Percentiles rank a stretch among this genome's conserved stretches.
Evolutionary conservation across 2,329 filamentous ascomycete species (phyloP).

Genomic region (Lasiodiplodia citricola): DNA sequence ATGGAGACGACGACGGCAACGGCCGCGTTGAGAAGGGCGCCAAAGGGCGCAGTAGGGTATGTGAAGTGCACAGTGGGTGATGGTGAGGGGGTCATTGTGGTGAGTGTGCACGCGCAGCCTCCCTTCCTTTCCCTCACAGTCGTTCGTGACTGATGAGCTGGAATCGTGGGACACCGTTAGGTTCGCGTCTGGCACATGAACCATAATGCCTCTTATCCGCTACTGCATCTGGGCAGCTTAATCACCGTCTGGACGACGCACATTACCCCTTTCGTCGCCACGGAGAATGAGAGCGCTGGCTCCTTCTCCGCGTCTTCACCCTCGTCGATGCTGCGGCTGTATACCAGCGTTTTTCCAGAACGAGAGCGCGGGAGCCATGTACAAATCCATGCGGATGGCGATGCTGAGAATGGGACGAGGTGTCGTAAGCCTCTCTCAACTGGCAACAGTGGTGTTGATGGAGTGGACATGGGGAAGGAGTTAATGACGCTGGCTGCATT

Average conservation of each 20-base stretch:
- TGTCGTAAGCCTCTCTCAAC: constrained; percentile 34
- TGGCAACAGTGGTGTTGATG: constrained; percentile 38
- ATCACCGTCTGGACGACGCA: constrained; percentile 64
- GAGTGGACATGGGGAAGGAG: constrained; percentile 31
- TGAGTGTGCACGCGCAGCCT: constrained; percentile 33
- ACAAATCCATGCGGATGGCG: constrained; percentile 51
- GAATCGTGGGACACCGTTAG: background rate
- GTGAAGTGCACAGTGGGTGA: constrained; percentile 63
- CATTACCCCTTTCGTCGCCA: constrained; percentile 48
- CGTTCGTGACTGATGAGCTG: background rate
- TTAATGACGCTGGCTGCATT: constrained; percentile 65
- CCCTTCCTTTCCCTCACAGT: background rate
- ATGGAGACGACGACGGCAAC: constrained; percentile 45
- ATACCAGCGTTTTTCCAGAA: constrained; percentile 64
- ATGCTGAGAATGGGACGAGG: constrained; percentile 55
- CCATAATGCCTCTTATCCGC: constrained; percentile 40
- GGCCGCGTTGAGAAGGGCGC: constrained; percentile 41
- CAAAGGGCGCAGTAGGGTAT: constrained; percentile 55
- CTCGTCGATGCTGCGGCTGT: constrained; percentile 51
- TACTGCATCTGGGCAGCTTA: constrained; percentile 57
- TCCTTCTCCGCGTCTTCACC: constrained; percentile 33
- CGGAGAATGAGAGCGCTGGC: constrained; percentile 46
- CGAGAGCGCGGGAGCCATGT: constrained; percentile 60
- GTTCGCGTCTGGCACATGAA: constrained; percentile 57
- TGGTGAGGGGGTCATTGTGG: constrained; percentile 59